A percentile compares a stretch with the other conserved stretches of the same genome.
phyloP scores from a whole-genome alignment of 148 eudicot genomes.

The Bassia scoparia region DNA sequence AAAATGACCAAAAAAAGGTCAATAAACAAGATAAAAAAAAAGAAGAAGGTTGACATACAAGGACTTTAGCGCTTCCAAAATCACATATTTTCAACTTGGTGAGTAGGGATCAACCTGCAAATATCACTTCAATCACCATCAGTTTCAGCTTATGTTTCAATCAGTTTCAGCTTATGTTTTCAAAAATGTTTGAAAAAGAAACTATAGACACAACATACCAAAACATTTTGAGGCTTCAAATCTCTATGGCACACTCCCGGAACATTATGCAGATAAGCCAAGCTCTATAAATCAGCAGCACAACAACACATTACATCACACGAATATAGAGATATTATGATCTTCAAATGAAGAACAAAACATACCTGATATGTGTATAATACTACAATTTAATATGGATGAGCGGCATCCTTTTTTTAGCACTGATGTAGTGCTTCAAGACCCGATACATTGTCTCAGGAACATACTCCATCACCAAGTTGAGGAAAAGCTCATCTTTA shows the following conservation, averaged over 20 bases:
- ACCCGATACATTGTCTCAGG: conserved; percentile 70
- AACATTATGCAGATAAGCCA: conserved; percentile 71
- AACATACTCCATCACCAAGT: conserved; percentile 64
- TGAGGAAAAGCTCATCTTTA: conserved; percentile 62
- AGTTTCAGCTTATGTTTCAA: background rate
- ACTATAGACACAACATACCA: conserved; percentile 38
- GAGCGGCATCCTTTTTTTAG: conserved; percentile 60
- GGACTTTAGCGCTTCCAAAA: conserved; percentile 82
- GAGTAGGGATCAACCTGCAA: conserved; percentile 69
- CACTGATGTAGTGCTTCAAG: conserved; percentile 54
- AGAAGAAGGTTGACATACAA: conserved; percentile 50
- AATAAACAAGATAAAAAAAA: background rate
- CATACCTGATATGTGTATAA: conserved; percentile 66
- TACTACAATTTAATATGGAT: conserved; percentile 59
- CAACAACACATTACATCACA: background rate
- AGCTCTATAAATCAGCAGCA: conserved; percentile 55
- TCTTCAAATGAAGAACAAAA: background rate
- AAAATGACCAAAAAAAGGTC: too few species aligned
- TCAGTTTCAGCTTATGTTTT: too few species aligned
- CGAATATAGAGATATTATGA: background rate
- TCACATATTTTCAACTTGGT: conserved; percentile 78
- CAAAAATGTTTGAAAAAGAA: background rate
- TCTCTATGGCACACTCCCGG: conserved; percentile 80
- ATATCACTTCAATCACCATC: conserved; percentile 11
- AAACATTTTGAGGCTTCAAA: conserved; percentile 74